These are phyloP conservation scores for Euphorbia tirucalli DNA, from an alignment of 345 rosid genomes.

Conservation along the genomic window DNA sequence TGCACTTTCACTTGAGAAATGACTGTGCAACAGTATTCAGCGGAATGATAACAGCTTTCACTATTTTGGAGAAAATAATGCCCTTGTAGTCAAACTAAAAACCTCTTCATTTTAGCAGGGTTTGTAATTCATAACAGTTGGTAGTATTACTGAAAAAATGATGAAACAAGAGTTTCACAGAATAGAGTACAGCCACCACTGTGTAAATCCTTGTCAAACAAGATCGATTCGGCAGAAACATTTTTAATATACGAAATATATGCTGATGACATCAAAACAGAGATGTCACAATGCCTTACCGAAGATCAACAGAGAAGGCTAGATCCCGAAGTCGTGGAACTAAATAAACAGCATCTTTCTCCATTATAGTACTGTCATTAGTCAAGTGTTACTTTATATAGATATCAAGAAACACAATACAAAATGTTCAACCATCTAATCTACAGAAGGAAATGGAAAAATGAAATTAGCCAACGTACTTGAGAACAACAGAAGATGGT, in stretches of 20 bases:
- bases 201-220: not conserved
- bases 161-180: not conserved
- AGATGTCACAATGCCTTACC: slow-evolving; percentile 35
- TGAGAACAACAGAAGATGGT: slow-evolving; percentile 84
- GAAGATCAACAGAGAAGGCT: slow-evolving; percentile 85
- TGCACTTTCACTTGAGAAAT: not conserved
- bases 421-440: not conserved
- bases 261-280: not conserved
- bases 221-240: not conserved
- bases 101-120: not conserved
- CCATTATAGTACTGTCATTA: slow-evolving; percentile 59
- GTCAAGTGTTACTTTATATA: slow-evolving; percentile 10
- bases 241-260: not conserved
- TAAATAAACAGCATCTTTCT: slow-evolving; percentile 73
- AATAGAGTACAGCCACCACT: not conserved
- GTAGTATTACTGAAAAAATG: not conserved
- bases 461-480: slow-evolving; percentile 39
- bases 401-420: slow-evolving; percentile 4
- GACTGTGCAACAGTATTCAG: slow-evolving; percentile 1
- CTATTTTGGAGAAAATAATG: not conserved
- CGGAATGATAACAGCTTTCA: slow-evolving; percentile 1
- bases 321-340: slow-evolving; percentile 86
- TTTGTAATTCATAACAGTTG: not conserved
- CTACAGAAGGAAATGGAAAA: not conserved
- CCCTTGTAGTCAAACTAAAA: not conserved